Evolutionary conservation across 140 eudicot genomes (phyloP).

Genomic region (Senecio squalidus): DNA sequence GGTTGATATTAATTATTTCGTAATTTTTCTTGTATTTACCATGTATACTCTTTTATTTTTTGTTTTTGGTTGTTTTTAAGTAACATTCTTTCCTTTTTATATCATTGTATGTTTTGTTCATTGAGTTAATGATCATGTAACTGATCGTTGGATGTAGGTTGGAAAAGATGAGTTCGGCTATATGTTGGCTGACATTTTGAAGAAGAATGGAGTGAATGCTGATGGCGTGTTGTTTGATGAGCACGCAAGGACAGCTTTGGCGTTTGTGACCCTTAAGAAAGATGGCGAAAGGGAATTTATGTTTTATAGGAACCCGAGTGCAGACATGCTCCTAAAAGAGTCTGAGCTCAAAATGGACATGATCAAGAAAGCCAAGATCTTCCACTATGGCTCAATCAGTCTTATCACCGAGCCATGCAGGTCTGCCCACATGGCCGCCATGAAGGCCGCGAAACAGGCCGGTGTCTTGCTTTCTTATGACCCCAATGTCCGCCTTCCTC

Average conservation of each 20-base stretch:
- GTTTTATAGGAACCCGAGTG: conserved; percentile 85
- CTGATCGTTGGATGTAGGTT: conserved; percentile 29
- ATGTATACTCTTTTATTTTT: too few species aligned
- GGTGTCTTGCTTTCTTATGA: conserved; percentile 74
- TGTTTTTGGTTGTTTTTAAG: too few species aligned
- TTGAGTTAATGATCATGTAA: neutral
- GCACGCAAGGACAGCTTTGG: conserved; percentile 72
- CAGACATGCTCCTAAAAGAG: conserved; percentile 69
- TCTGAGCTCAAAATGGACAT: conserved; percentile 56
- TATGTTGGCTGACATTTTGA: conserved; percentile 64
- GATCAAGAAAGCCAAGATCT: conserved; percentile 49
- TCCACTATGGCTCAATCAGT: conserved; percentile 80
- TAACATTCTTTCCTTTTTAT: too few species aligned
- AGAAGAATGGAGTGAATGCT: conserved; percentile 50
- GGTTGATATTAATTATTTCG: too few species aligned
- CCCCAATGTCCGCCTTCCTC: conserved; percentile 65
- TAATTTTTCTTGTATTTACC: too few species aligned
- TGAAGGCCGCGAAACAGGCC: conserved; percentile 63
- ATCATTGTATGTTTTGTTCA: too few species aligned
- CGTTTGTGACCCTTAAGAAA: conserved; percentile 57
- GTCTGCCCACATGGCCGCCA: conserved; percentile 70
- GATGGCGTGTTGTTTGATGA: conserved; percentile 58
- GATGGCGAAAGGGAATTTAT: conserved; percentile 78
- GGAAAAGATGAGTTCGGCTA: conserved; percentile 79
- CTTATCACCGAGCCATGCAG: conserved; percentile 67